Evolutionary conservation across 2,329 filamentous ascomycete genomes (phyloP).

Genomic region (Thielaviopsis ethacetica): DNA sequence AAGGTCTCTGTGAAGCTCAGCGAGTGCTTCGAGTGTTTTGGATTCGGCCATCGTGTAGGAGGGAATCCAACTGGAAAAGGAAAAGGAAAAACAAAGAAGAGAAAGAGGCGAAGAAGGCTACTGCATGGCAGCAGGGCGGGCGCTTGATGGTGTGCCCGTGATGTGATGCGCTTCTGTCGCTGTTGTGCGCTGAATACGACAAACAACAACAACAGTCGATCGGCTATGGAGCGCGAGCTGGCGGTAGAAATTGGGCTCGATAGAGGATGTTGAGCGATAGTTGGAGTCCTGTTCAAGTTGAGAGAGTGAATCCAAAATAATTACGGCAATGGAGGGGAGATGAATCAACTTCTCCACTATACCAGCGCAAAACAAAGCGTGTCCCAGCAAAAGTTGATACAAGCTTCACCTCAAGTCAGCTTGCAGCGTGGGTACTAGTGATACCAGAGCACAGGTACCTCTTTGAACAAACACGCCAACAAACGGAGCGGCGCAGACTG

Average conservation of each 20-base stretch:
- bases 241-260: background rate
- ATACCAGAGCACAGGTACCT: no score
- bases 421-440: background rate
- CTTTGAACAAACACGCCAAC: no score
- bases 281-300: background rate
- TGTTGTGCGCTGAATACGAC: background rate
- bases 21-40: conserved; percentile 58
- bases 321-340: background rate
- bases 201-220: background rate
- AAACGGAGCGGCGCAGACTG: no score
- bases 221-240: background rate
- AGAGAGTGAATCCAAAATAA: background rate
- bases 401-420: background rate
- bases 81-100: background rate
- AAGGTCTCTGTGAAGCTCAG: conserved; percentile 75
- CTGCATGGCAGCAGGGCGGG: conserved; percentile 25
- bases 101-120: conserved; percentile 20
- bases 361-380: background rate
- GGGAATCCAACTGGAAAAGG: background rate
- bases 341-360: background rate
- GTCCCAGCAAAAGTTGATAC: background rate
- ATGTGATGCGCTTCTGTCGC: background rate
- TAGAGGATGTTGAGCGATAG: background rate
- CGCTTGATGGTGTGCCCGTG: background rate
- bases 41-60: conserved; percentile 50